Evolutionary conservation across 768 basidiomycete species (phyloP), one percentile per base, ranked within the genome.

Genomic region (Pholiota conissans): DNA sequence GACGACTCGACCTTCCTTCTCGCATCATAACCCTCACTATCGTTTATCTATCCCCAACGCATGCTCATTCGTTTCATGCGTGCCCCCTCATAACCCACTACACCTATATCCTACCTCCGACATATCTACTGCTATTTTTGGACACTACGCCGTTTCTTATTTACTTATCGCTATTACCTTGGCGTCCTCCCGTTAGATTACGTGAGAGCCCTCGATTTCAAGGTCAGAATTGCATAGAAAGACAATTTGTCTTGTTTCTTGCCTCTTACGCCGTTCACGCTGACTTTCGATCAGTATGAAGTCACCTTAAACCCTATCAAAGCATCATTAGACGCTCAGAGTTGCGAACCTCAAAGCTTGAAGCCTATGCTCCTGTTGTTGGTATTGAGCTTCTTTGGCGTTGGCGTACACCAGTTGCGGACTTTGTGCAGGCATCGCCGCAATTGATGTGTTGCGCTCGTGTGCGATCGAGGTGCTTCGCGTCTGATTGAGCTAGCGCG

Each of bases 1-100:
- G 26, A 14, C n/a, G 52, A 22, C 28, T 50, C 49, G 34, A 53
- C 35, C 9, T n/a, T 13, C 51, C 28, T 20, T 20, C 52, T 35
- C 49, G 55, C 18, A 48, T 45, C 54, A 32, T 42, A 52, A 32
- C 52, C 45, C 14, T 45, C 42, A 45, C 42, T 45, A 6, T 39
- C 42, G 18, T 45, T 45, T 45, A 45, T 45, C 42, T n/a, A 4
- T 11, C n/a, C 42, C 2, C 20, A 26, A 45, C 42, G 42, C 42
- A 45, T 45, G 42, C 42, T 10, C 42, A 45, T 24, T 45, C 42
- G 22, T 22, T 45, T 20, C 42, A 1, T 45, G 42, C 42, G 42
- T 24, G 20, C 42, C 42, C 18, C 22, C 7, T 11, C 22, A 26
- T 32, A 32, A 6, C 30, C 13, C 6, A 6, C 30, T 32, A n/a